phyloP scores from a whole-genome alignment of 1,139 yeast species.

The Blastobotrys arbuscula region DNA sequence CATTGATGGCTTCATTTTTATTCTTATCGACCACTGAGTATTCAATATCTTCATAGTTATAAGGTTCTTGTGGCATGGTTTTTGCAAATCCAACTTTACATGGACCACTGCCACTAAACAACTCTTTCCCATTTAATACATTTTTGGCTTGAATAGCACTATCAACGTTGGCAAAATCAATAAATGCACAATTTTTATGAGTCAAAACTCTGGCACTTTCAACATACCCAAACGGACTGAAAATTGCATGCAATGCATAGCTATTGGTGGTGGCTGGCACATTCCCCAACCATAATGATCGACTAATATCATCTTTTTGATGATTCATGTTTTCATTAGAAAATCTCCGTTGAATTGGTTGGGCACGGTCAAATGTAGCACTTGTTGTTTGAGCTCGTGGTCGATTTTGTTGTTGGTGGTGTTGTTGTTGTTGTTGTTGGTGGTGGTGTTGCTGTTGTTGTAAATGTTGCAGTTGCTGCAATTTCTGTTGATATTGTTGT shows the following conservation, averaged over 20 bases:
- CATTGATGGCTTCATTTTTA: neutral
- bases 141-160: constrained; percentile 75
- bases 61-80: constrained; percentile 18
- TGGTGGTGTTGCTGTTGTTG: constrained; percentile 16
- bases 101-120: constrained; percentile 59
- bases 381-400: constrained; percentile 24
- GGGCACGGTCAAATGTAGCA: constrained; percentile 8
- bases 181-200: constrained; percentile 55
- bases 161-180: constrained; percentile 67
- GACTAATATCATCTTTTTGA: constrained; percentile 37
- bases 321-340: neutral
- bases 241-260: constrained; percentile 41
- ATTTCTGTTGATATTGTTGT: constrained; percentile 19
- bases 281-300: constrained; percentile 70
- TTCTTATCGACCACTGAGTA: constrained; percentile 20
- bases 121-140: constrained; percentile 71
- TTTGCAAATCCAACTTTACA: constrained; percentile 39
- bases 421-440: constrained; percentile 14
- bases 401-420: constrained; percentile 16
- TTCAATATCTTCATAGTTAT: constrained; percentile 12
- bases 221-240: constrained; percentile 51
- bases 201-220: constrained; percentile 53
- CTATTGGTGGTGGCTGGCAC: constrained; percentile 52
- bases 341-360: constrained; percentile 1
- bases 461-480: constrained; percentile 12